Evolutionary conservation across 169 alveolate genomes (phyloP), one percentile per base, ranked within the genome.

Genomic region (Eimeria praecox): DNA sequence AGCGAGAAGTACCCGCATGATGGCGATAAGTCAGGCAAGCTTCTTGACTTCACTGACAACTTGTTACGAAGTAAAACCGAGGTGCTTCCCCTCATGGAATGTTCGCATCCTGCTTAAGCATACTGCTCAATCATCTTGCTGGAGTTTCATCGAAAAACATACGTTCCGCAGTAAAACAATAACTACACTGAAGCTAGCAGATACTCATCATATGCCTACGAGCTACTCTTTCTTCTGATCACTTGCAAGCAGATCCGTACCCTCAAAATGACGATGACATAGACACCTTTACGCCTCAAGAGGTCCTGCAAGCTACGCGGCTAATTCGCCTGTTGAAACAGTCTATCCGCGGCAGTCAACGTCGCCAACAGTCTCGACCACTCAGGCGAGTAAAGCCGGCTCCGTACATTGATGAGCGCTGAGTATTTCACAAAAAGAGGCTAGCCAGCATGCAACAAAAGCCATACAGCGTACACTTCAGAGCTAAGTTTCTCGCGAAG

Each of bases 261-360:
- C 33, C 35, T 38, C 62, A 86, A 46, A 71, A 86, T 35, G 93
- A 54, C 22, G 69, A 40, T 38, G 93, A 86, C 62, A 59, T 86
- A 10, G 93, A 86, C 59, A 59, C 80, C 10, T 86, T 86, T 64
- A 86, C 93, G 14, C 93, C 93, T 27, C 93, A 86, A 54, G 93
- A 86, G 82, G 80, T 86, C 14, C 30, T 86, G 77, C 93, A 86
- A 40, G 93, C 93, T 54, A 86, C 93, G 56, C 46, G 93, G 10
- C 93, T 86, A 14, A 86, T 86, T 38, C 77, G 93, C 6, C 8
- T 86, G 93, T 33, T 86, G 77, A 86, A 86, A 42, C 93, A 86
- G 82, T 86, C 93, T 9, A 86, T 86, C n/a, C 54, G 80, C 54
- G 27, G 71, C 27, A 86, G 93, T 35, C 80, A 59, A 59, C 40